Percentiles rank a stretch among this genome's conserved stretches.
phyloP scores from a whole-genome alignment of 306 rosid genomes.

The Dalbergia cochinchinensis region DNA sequence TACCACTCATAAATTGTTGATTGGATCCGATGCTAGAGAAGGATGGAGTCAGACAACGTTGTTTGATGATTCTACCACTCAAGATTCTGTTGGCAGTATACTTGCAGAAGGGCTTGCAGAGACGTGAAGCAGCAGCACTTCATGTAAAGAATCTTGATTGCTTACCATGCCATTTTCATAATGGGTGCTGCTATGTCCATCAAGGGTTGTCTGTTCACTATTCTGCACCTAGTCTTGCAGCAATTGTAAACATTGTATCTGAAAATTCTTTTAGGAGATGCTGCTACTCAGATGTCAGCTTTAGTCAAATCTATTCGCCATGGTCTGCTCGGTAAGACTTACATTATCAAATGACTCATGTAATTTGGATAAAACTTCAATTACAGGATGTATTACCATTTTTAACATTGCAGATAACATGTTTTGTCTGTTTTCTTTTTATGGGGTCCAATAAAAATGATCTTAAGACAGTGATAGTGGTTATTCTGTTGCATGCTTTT shows the following conservation, averaged over 20 bases:
- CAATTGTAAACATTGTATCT: not conserved
- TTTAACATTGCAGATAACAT: constrained; percentile 2
- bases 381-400: not conserved
- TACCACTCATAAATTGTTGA: constrained; percentile 76
- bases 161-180: constrained; percentile 35
- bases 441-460: constrained; percentile 13
- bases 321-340: constrained; percentile 38
- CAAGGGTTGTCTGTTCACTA: constrained; percentile 14
- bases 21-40: constrained; percentile 64
- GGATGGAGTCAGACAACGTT: constrained; percentile 35
- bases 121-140: constrained; percentile 44
- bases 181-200: constrained; percentile 19
- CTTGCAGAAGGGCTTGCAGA: constrained; percentile 76
- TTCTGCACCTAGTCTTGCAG: constrained; percentile 27
- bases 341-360: not conserved
- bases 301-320: constrained; percentile 19
- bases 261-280: constrained; percentile 34
- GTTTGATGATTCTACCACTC: constrained; percentile 43
- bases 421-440: constrained; percentile 16
- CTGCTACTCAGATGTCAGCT: constrained; percentile 12
- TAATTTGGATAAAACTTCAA: constrained; percentile 21
- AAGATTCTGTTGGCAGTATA: constrained; percentile 80
- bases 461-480: constrained; percentile 22
- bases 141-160: constrained; percentile 25
- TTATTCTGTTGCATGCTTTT: constrained; percentile 4